phyloP scores from a whole-genome alignment of 2,329 filamentous ascomycete genomes.

The Geoglossum cookeanum region DNA sequence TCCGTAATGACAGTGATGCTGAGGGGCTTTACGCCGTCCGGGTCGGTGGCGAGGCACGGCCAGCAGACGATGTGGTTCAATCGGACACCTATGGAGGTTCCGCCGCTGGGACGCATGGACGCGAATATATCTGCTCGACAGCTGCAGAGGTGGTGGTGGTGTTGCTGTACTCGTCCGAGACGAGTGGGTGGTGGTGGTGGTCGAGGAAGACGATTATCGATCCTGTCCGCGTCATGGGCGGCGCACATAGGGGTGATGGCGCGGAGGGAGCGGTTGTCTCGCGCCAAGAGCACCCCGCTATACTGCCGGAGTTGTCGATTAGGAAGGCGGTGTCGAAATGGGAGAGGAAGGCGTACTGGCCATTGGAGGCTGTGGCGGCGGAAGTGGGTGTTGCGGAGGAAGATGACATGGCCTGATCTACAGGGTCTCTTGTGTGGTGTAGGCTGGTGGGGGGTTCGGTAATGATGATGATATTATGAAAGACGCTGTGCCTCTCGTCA shows the following conservation, averaged over 20 bases:
- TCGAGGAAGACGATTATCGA: no score
- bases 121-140: constrained; percentile 53
- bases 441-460: no score
- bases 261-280: constrained; percentile 39
- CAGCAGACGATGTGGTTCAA: constrained; percentile 53
- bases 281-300: no score
- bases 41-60: constrained; percentile 38
- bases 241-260: constrained; percentile 77
- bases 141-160: constrained; percentile 36
- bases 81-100: constrained; percentile 56
- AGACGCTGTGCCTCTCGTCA: no score
- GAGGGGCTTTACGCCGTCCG: no score
- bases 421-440: no score
- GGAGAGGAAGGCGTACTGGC: constrained; percentile 59
- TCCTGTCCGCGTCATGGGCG: no score
- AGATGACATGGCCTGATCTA: no score
- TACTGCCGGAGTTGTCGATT: constrained; percentile 80
- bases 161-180: constrained; percentile 41
- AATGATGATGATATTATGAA: no score
- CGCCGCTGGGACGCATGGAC: constrained; percentile 39
- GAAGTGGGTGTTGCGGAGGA: no score
- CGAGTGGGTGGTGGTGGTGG: constrained; percentile 27
- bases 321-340: constrained; percentile 78
- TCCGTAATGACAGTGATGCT: no score
- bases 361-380: no score